phyloP scores from a whole-genome alignment of 106 monocot genomes.

The Allium cepa region DNA sequence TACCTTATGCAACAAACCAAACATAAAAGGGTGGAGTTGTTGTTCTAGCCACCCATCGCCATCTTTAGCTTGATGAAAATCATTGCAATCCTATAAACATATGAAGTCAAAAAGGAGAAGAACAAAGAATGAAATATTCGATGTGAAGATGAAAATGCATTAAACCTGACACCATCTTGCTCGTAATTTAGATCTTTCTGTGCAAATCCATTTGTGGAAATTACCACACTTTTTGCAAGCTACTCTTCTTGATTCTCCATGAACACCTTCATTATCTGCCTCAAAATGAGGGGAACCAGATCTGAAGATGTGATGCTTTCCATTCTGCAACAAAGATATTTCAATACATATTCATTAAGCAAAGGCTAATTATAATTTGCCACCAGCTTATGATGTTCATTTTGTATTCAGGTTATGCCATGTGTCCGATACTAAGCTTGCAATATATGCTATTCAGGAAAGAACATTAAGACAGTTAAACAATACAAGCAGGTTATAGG shows the following conservation, averaged over 20 bases:
- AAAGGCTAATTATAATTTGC: too few species aligned
- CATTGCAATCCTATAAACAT: slow-evolving; percentile 73
- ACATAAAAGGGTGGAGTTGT: slow-evolving; percentile 66
- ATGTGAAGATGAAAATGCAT: slow-evolving; percentile 2
- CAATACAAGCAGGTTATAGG: too few species aligned
- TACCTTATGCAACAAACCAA: slow-evolving; percentile 88
- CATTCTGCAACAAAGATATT: slow-evolving; percentile 32
- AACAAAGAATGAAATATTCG: neutral
- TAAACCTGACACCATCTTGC: slow-evolving; percentile 98
- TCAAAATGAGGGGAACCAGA: slow-evolving; percentile 46
- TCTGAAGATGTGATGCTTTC: slow-evolving; percentile 48
- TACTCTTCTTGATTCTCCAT: slow-evolving; percentile 77
- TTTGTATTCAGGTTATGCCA: too few species aligned
- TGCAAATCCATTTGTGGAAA: slow-evolving; percentile 71
- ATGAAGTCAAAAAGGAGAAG: neutral
- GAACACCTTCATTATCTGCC: slow-evolving; percentile 40
- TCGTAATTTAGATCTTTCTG: slow-evolving; percentile 64
- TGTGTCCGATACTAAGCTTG: too few species aligned
- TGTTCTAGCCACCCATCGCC: slow-evolving; percentile 99
- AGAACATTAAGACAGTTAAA: too few species aligned
- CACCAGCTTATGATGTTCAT: too few species aligned
- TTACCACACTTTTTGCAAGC: slow-evolving; percentile 78
- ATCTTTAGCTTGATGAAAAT: slow-evolving; percentile 91
- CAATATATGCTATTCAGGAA: too few species aligned
- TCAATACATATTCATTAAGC: too few species aligned